Conservation (phyloP, 1,139 yeast genomes). For the Zygotorulaspora mrakii region DNA sequence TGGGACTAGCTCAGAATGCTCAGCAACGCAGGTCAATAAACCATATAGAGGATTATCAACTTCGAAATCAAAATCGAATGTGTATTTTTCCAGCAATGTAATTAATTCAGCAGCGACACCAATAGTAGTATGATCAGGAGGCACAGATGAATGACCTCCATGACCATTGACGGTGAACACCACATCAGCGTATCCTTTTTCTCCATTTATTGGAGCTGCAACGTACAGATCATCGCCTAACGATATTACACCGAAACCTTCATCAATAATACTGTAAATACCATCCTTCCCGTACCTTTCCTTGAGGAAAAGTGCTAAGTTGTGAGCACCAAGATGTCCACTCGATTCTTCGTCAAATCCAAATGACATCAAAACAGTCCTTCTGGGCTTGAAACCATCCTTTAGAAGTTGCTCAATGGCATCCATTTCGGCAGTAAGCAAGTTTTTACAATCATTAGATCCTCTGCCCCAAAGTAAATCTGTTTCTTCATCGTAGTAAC, state of each 20-base stretch:
- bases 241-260: conserved; percentile 48
- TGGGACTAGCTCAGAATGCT: conserved; percentile 33
- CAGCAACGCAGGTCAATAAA: conserved; percentile 46
- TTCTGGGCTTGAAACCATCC: conserved; percentile 48
- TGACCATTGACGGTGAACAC: conserved; percentile 48
- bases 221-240: conserved; percentile 45
- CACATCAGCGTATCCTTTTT: conserved; percentile 61
- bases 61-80: conserved; percentile 45
- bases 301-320: conserved; percentile 43
- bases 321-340: conserved; percentile 55
- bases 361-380: conserved; percentile 56
- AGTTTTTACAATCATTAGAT: conserved; percentile 58
- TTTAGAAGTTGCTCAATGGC: conserved; percentile 50
- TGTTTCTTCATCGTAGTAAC: conserved; percentile 56
- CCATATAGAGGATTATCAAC: conserved; percentile 48
- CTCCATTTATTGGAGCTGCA: conserved; percentile 60
- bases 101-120: conserved; percentile 61
- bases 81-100: conserved; percentile 47
- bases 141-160: conserved; percentile 75
- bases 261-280: conserved; percentile 58
- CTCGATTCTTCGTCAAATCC: conserved; percentile 74
- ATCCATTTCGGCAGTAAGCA: conserved; percentile 55
- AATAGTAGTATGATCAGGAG: conserved; percentile 69
- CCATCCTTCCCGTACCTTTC: conserved; percentile 54
- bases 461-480: conserved; percentile 61